Percentiles rank a stretch among this genome's conserved stretches.
These are phyloP conservation scores for Mycena albidolilacea DNA, from an alignment of 768 basidiomycete species.

Conservation along the genomic window DNA sequence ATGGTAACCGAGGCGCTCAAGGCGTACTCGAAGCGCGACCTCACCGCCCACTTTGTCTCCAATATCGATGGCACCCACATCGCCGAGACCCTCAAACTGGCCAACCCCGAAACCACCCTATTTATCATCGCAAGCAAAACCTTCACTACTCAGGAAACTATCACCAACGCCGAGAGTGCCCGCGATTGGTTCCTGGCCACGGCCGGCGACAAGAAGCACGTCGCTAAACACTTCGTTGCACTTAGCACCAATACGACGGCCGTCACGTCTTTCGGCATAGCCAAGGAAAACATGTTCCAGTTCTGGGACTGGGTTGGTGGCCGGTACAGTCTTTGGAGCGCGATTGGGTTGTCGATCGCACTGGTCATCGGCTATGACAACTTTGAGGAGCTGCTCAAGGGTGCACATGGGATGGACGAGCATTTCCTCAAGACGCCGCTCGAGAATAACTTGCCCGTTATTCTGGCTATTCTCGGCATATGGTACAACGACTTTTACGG, in stretches of 20 bases:
- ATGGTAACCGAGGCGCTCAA: constrained; percentile 99
- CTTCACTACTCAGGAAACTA: constrained; percentile 99
- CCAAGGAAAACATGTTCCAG: constrained; percentile 95
- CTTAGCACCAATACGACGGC: constrained; percentile 96
- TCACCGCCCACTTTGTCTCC: constrained; percentile 91
- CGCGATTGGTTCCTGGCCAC: constrained; percentile 92
- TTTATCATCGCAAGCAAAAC: constrained; percentile 99
- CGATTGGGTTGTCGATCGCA: constrained; percentile 96
- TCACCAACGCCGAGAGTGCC: constrained; percentile 97
- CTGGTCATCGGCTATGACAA: constrained; percentile 94
- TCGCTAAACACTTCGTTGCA: constrained; percentile 99
- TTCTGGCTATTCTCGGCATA: constrained; percentile 90
- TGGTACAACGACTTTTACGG: constrained; percentile 99
- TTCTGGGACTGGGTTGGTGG: constrained; percentile 99
- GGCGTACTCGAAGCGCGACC: constrained; percentile 90
- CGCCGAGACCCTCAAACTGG: constrained; percentile 85
- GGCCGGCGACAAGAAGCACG: constrained; percentile 91
- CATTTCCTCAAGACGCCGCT: constrained; percentile 93
- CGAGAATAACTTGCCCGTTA: constrained; percentile 92
- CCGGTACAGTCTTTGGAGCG: constrained; percentile 98
- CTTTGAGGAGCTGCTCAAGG: constrained; percentile 90
- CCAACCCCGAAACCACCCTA: constrained; percentile 92
- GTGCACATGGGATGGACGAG: constrained; percentile 98
- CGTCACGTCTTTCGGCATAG: constrained; percentile 94
- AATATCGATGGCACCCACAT: constrained; percentile 99